A percentile compares a stretch with the other conserved stretches of the same genome.
Conservation (phyloP, 208 protist species). For the Plasmodiophora brassicae region DNA sequence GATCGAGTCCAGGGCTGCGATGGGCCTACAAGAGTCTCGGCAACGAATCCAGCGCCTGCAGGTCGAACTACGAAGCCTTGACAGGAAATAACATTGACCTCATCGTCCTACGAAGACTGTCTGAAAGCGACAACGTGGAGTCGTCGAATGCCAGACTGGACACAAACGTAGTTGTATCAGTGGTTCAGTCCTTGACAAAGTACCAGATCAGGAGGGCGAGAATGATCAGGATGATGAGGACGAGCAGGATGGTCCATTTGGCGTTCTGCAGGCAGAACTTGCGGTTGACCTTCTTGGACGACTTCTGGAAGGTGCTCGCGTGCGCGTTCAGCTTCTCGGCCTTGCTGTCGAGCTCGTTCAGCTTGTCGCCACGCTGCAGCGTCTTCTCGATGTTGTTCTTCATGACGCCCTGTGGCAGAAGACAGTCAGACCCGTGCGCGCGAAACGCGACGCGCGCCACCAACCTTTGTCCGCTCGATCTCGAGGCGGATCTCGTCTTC, state of each 20-base stretch:
- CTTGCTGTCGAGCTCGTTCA: constrained; percentile 4
- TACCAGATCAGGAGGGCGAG: constrained; percentile 13
- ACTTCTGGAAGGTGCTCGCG: constrained; percentile 1
- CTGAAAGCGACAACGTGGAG: no score
- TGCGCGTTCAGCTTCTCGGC: not conserved
- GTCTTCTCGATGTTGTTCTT: constrained; percentile 34
- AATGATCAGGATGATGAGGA: not conserved
- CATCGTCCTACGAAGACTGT: no score
- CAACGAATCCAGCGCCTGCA: no score
- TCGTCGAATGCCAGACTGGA: no score
- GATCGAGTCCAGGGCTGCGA: no score
- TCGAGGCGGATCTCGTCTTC: constrained; percentile 25
- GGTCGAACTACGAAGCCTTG: no score
- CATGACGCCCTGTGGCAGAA: not conserved
- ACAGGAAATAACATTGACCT: no score
- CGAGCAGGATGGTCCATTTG: not conserved
- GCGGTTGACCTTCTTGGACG: not conserved
- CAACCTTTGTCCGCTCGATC: constrained; percentile 26
- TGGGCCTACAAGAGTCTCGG: no score
- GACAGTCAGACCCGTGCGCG: no score
- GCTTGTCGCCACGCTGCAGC: constrained; percentile 33
- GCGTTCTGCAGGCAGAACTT: not conserved
- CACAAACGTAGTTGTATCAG: no score
- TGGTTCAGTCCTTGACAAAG: no score
- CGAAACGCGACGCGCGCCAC: no score